phyloP scores from a whole-genome alignment of 306 rosid genomes.

The Dalbergia oliveri region DNA sequence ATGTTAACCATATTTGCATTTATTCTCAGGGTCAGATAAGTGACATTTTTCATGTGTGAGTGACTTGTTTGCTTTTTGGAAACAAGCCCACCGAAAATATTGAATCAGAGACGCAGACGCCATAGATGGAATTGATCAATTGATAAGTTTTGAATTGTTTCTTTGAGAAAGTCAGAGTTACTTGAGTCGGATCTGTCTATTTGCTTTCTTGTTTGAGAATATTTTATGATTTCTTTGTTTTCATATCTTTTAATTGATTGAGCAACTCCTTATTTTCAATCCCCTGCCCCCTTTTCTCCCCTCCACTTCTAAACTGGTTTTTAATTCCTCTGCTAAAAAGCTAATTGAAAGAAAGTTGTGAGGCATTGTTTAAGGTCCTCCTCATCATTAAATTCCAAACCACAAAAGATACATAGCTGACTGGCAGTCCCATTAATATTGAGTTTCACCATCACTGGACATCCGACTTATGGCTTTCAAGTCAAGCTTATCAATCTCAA shows the following conservation, averaged over 20 bases:
- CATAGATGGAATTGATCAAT: neutral
- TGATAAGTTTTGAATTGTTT: neutral
- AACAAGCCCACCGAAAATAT: neutral
- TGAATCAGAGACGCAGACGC: neutral
- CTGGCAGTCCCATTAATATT: slow-evolving; percentile 17
- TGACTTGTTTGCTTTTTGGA: too few species aligned
- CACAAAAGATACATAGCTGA: slow-evolving; percentile 17
- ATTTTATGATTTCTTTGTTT: neutral
- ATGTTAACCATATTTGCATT: neutral
- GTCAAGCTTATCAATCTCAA: slow-evolving; percentile 10
- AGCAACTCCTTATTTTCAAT: neutral
- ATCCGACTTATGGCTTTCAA: neutral
- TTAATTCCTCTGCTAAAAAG: neutral
- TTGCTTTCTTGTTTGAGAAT: neutral
- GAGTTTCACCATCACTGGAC: neutral
- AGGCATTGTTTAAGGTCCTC: neutral
- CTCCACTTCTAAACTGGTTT: neutral
- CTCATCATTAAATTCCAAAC: neutral
- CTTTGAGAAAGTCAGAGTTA: neutral
- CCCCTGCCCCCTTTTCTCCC: neutral
- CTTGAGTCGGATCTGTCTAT: neutral
- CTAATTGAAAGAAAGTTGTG: slow-evolving; percentile 22
- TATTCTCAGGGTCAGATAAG: slow-evolving; percentile 4
- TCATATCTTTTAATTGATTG: neutral
- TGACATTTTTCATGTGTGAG: neutral